Evolutionary conservation across 2,329 filamentous ascomycete species (phyloP).

Genomic region (Ceratocystis cubensis): DNA sequence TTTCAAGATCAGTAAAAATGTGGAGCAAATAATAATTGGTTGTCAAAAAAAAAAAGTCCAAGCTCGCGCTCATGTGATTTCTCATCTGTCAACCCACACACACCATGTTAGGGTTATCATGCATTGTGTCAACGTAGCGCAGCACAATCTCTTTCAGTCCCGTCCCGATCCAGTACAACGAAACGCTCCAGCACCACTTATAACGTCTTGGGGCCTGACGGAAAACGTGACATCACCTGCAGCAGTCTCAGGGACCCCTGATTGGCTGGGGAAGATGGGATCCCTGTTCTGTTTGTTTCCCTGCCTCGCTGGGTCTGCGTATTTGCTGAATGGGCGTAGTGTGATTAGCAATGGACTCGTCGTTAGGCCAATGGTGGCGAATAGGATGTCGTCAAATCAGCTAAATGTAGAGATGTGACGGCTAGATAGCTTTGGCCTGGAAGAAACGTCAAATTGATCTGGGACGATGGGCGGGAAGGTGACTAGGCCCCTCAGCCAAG

Average conservation of each 20-base stretch:
- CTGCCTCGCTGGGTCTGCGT: too few species aligned
- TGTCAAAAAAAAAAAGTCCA: background rate
- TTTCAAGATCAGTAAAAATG: background rate
- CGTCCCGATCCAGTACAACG: background rate
- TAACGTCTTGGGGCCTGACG: background rate
- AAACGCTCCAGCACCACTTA: background rate
- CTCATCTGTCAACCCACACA: background rate
- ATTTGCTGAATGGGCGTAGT: too few species aligned
- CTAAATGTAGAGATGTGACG: too few species aligned
- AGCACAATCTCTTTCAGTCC: background rate
- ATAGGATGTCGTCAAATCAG: too few species aligned
- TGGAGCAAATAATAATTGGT: background rate
- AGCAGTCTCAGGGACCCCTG: background rate
- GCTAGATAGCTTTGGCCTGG: too few species aligned
- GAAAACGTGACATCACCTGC: background rate
- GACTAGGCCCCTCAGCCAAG: too few species aligned
- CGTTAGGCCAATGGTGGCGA: background rate
- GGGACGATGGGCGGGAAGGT: too few species aligned
- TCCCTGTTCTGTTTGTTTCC: background rate
- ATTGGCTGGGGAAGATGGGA: background rate
- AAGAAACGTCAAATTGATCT: too few species aligned
- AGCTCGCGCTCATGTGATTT: background rate
- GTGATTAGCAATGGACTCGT: background rate
- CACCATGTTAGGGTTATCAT: background rate
- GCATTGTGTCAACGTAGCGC: background rate